Conservation (phyloP, 2,329 filamentous ascomycete species). For the Alternaria arbusti region DNA sequence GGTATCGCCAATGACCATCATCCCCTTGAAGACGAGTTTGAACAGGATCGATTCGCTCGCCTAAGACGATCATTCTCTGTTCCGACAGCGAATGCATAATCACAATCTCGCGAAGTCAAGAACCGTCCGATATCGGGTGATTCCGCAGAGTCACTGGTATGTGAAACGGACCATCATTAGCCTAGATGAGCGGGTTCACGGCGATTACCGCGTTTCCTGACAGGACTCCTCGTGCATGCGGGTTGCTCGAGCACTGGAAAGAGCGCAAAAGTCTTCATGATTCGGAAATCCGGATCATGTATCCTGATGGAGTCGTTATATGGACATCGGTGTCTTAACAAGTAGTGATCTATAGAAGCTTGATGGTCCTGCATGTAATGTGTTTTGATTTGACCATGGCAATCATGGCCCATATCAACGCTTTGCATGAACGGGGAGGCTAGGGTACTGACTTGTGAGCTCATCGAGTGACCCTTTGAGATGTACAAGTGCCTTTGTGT, state of each 20-base stretch:
- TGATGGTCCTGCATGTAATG: background rate
- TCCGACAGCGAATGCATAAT: background rate
- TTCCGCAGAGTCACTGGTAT: background rate
- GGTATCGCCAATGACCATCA: background rate
- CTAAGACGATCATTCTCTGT: background rate
- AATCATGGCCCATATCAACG: background rate
- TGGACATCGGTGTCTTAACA: background rate
- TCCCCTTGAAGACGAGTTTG: background rate
- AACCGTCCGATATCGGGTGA: background rate
- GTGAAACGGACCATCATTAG: background rate
- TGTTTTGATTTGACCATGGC: background rate
- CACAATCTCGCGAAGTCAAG: background rate
- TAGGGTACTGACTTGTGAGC: background rate
- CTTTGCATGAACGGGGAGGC: background rate
- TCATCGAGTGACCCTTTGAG: background rate
- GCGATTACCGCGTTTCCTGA: background rate
- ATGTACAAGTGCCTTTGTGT: background rate
- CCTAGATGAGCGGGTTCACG: background rate
- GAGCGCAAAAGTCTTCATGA: background rate
- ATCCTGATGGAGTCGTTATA: background rate
- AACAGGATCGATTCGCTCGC: background rate
- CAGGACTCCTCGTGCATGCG: background rate
- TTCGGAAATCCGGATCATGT: background rate
- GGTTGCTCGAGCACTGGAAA: background rate
- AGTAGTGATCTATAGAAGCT: background rate